These are phyloP conservation scores for Botrytis byssoidea DNA, from an alignment of 2,329 filamentous ascomycete genomes.

Conservation along the genomic window DNA sequence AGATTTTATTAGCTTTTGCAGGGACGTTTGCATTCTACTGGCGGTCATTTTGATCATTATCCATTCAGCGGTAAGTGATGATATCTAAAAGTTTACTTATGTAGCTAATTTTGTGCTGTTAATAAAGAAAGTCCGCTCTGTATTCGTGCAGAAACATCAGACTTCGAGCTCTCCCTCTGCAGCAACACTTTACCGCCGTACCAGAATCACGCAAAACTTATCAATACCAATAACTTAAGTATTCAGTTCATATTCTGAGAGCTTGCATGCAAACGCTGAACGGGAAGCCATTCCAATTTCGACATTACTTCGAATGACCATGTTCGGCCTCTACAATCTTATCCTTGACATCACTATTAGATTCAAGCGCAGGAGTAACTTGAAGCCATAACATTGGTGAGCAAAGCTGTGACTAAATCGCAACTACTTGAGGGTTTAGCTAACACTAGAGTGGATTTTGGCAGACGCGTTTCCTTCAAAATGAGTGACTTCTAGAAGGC, in stretches of 20 bases:
- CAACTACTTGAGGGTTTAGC: background rate
- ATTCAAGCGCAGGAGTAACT: fast-evolving
- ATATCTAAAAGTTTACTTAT: background rate
- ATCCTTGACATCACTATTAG: background rate
- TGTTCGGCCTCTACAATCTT: background rate
- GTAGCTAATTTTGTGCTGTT: background rate
- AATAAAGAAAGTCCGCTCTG: no score
- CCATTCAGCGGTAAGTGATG: fast-evolving
- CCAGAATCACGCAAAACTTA: background rate
- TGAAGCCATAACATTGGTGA: background rate
- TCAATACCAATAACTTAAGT: background rate
- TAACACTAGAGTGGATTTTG: background rate
- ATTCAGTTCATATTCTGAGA: background rate
- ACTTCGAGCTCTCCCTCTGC: background rate
- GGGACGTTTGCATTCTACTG: background rate
- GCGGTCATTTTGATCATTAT: no score
- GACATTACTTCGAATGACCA: fast-evolving
- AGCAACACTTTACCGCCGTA: background rate
- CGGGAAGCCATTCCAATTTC: background rate
- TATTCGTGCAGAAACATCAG: background rate
- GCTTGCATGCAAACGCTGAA: background rate
- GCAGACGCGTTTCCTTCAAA: background rate
- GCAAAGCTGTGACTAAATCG: fast-evolving
- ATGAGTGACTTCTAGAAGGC: background rate
- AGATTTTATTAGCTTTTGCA: no score